Conservation (phyloP, 2,329 filamentous ascomycete species). For the Alternaria triticina region DNA sequence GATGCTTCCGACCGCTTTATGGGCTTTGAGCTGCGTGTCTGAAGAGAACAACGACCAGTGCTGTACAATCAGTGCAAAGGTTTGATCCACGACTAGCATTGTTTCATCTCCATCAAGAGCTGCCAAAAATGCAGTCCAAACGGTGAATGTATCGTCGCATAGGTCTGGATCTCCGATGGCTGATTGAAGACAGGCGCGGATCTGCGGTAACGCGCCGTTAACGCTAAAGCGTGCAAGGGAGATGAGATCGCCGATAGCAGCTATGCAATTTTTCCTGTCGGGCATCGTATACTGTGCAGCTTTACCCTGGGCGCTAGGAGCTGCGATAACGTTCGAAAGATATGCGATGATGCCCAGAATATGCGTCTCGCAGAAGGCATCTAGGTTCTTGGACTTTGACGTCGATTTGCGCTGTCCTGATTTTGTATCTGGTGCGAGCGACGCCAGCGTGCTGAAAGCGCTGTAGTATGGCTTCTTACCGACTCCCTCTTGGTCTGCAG, state of each 20-base stretch:
- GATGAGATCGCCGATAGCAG: conserved; percentile 88
- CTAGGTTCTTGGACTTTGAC: conserved; percentile 64
- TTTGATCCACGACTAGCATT: conserved; percentile 81
- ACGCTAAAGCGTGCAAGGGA: conserved; percentile 74
- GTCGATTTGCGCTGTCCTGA: conserved; percentile 52
- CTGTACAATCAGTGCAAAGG: conserved; percentile 83
- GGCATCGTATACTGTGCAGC: conserved; percentile 59
- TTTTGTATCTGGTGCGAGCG: conserved; percentile 55
- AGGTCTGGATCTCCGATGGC: conserved; percentile 77
- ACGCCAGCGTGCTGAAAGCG: conserved; percentile 56
- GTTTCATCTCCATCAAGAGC: conserved; percentile 77
- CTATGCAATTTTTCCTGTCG: conserved; percentile 79
- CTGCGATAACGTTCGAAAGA: conserved; percentile 80
- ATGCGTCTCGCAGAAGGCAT: conserved; percentile 79
- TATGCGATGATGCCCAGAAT: conserved; percentile 86
- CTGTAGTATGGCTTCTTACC: conserved; percentile 59
- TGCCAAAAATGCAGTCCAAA: conserved; percentile 81
- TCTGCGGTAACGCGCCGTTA: conserved; percentile 85
- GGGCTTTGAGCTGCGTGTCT: conserved; percentile 64
- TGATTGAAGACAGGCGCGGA: conserved; percentile 89
- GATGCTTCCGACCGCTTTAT: conserved; percentile 68
- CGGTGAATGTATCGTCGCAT: conserved; percentile 78
- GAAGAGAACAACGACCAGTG: conserved; percentile 76
- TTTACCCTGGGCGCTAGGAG: conserved; percentile 54
- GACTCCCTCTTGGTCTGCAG: conserved; percentile 69